These are phyloP conservation scores for Scutellaria barbata DNA, from an alignment of 257 asterid genomes.

Conservation along the genomic window DNA sequence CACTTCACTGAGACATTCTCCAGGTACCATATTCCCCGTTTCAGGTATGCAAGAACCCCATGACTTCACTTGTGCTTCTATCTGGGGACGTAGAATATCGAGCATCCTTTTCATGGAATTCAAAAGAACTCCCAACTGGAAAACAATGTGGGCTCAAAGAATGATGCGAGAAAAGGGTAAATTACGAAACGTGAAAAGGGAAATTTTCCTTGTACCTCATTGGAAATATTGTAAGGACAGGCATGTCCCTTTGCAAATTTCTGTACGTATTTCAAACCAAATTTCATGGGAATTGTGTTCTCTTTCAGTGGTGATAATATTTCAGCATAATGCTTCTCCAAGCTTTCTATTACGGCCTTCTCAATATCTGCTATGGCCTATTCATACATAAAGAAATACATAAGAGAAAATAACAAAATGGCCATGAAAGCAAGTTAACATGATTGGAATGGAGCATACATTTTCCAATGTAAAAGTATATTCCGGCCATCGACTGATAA, in stretches of 20 bases:
- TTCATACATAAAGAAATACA: conserved; percentile 14
- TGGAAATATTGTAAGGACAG: conserved; percentile 51
- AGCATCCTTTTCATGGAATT: conserved; percentile 92
- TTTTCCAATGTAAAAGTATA: conserved; percentile 74
- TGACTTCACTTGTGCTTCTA: conserved; percentile 68
- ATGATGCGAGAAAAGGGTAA: neutral
- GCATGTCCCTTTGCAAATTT: conserved; percentile 75
- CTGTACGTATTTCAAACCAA: conserved; percentile 87
- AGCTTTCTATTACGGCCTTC: conserved; percentile 78
- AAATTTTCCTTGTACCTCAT: conserved; percentile 54
- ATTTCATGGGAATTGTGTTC: conserved; percentile 71
- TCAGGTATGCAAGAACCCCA: conserved; percentile 92
- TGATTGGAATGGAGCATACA: conserved; percentile 47
- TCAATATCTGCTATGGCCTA: conserved; percentile 93
- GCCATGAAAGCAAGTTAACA: neutral
- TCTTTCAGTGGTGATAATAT: conserved; percentile 84
- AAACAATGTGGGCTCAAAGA: conserved; percentile 14
- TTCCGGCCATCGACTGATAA: conserved; percentile 95
- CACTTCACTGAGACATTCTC: conserved; percentile 88
- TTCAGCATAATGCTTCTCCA: conserved; percentile 87
- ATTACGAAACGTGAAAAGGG: neutral
- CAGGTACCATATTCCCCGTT: conserved; percentile 58
- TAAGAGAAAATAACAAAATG: neutral
- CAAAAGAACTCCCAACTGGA: conserved; percentile 81
- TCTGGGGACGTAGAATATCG: conserved; percentile 68